Evolutionary conservation across 805 yeast genomes (phyloP), one percentile per base, ranked within the genome.

Genomic region (Sugiyamaella boreocaroliniensis): DNA sequence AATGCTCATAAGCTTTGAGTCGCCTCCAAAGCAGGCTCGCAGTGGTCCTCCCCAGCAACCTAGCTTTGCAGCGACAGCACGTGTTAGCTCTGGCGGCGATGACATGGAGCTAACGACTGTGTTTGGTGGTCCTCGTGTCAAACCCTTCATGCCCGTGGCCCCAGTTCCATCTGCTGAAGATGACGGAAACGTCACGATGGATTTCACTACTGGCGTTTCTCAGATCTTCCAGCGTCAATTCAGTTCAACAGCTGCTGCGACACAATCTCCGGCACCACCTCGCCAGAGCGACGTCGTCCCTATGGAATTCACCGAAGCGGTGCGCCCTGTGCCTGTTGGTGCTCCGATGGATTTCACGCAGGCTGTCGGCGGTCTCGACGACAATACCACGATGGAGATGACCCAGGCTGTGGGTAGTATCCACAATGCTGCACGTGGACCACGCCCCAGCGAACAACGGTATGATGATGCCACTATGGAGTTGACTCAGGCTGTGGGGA

Each of bases 331-430:
- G 4, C 19, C 45, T 12, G 29, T 19, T 12, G 51, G 11, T 2
- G 26, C 20, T 29, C 45, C 14, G 10, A 50, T 50, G 53, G 49
- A 50, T 4, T 45, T 50, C 14, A 50, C 53, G 9, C 40, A 50
- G 15, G 49, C 41, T 43, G 48, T 43, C 4, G 44, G 44, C 4
- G 19, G 29, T 12, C 42, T 29, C 16, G 58, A 55, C 1, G 60
- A 57, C 16, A 61, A 58, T 20, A 45, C 32, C 18, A 51, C 55
- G 19, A 55, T 55, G 58, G 49, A 55, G 6, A 37, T 55, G 20
- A 50, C 58, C 2, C 22, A n/a, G 11, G 45, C 56, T 4, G 43
- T 46, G 7, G 44, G 47, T 14, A 26, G 15, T 11, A 5, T 45
- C 14, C 55, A 54, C 9, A 18, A 20, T 19, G 29, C 29, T 14